Evolutionary conservation across 176 grass and related monocot species (phyloP), one percentile per base, ranked within the genome.

Genomic region (Themeda triandra): DNA sequence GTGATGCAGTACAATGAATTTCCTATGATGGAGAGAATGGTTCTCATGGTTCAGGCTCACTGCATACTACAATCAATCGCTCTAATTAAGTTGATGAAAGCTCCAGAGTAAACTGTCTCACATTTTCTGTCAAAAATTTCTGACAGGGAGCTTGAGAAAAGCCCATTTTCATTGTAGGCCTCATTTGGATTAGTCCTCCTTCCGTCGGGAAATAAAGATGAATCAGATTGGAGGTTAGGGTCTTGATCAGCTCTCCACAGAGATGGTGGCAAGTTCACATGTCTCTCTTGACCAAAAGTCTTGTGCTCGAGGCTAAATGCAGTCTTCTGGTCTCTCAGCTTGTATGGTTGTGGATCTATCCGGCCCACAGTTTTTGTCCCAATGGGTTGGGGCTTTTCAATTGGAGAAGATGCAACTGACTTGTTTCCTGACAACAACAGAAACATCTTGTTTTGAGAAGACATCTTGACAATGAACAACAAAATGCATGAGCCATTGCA

Each of bases 71-170:
- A 83, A 80, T 60, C 32, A 81, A 75, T 33, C 7, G 33, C 17
- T 80, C 36, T 66, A 21, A 44, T 85, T n/a, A 56, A 82, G 33
- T 35, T 71, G 6, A 69, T 32, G 71, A 46, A 58, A 83, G 58
- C 71, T 45, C 69, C 60, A 77, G 73, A 71, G 65, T 62, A 75
- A 73, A 81, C 29, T 42, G 10, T 24, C 87, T 86, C 80, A 98
- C 93, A 75, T 90, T 93, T 98, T 81, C 86, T 90, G 39, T 92
- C 89, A 68, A 98, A 91, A 67, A 90, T 90, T 45, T 93, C 91
- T 5, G 92, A 90, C 3, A 98, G 76, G 28, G 93, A 95, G 75
- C 92, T 92, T 63, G 96, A 95, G 79, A 93, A 92, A 85, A 89
- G 77, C 1, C 89, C 88, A 79, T 92, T 90, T 56, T 95, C 85